These are phyloP conservation scores for Brassica carinata DNA, from an alignment of 345 rosid species.

Conservation along the genomic window DNA sequence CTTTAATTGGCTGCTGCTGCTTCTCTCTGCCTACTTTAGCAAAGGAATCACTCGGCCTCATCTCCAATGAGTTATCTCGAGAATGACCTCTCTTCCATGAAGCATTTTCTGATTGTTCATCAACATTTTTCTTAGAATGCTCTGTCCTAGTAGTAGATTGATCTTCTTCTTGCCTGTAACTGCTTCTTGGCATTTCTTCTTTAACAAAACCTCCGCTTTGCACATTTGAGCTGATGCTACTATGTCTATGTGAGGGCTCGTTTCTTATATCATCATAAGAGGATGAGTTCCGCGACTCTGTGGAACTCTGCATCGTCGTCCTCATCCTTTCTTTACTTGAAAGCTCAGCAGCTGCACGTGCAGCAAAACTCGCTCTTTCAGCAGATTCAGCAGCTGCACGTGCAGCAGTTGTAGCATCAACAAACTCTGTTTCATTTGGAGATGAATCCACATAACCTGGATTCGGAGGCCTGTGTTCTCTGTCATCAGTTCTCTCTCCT, in stretches of 20 bases:
- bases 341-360: constrained; percentile 92
- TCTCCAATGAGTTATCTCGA: constrained; percentile 47
- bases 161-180: constrained; percentile 22
- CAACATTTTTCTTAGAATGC: constrained; percentile 1
- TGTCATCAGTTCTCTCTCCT: constrained; percentile 50
- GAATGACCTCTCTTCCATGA: constrained; percentile 46
- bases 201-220: constrained; percentile 30
- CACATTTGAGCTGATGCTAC: constrained; percentile 33
- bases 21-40: constrained; percentile 37
- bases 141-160: neutral
- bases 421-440: constrained; percentile 70
- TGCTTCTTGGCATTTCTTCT: constrained; percentile 23
- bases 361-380: constrained; percentile 95
- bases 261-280: constrained; percentile 40
- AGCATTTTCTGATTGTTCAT: constrained; percentile 28
- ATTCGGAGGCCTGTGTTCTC: constrained; percentile 48
- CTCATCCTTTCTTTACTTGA: constrained; percentile 58
- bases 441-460: constrained; percentile 40
- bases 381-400: constrained; percentile 98
- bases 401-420: constrained; percentile 89
- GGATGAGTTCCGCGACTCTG: constrained; percentile 41
- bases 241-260: constrained; percentile 16
- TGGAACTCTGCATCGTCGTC: constrained; percentile 40
- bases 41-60: constrained; percentile 31
- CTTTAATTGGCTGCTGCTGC: constrained; percentile 47